Conservation (phyloP, 352 stramenopile species). For the Elongisporangium prolatum region DNA sequence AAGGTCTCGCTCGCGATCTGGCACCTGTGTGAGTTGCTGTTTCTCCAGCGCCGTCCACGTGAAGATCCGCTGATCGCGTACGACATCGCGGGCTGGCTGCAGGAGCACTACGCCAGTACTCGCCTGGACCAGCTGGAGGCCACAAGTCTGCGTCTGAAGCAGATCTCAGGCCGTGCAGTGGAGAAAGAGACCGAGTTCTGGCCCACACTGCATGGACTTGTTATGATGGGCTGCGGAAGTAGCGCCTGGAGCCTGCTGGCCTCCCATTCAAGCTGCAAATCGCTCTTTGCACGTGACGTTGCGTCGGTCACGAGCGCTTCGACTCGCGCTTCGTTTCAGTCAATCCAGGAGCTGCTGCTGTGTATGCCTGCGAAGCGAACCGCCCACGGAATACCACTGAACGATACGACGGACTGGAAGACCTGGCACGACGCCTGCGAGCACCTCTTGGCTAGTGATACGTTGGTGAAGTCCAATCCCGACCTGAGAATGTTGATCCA, state of each 20-base stretch:
- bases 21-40: conserved; percentile 75
- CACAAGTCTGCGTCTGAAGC: conserved; percentile 33
- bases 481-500: conserved; percentile 51
- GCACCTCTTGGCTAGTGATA: conserved; percentile 50
- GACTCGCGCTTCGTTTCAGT: conserved; percentile 44
- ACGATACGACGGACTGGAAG: conserved; percentile 30
- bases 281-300: conserved; percentile 35
- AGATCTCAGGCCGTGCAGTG: not conserved
- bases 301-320: conserved; percentile 36
- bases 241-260: conserved; percentile 62
- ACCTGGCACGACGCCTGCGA: conserved; percentile 64
- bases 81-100: conserved; percentile 65
- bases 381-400: not conserved
- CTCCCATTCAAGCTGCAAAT: conserved; percentile 50
- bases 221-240: conserved; percentile 38
- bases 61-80: conserved; percentile 61
- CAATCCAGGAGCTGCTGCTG: conserved; percentile 56
- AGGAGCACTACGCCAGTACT: conserved; percentile 63
- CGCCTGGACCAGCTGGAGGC: conserved; percentile 49
- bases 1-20: conserved; percentile 78
- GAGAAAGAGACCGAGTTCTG: conserved; percentile 58
- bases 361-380: conserved; percentile 38
- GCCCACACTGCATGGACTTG: conserved; percentile 54
- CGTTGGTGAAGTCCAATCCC: conserved; percentile 35
- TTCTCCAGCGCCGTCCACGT: conserved; percentile 49